Evolutionary conservation across 2,329 filamentous ascomycete species (phyloP).

Genomic region (Apiospora pterosperma): DNA sequence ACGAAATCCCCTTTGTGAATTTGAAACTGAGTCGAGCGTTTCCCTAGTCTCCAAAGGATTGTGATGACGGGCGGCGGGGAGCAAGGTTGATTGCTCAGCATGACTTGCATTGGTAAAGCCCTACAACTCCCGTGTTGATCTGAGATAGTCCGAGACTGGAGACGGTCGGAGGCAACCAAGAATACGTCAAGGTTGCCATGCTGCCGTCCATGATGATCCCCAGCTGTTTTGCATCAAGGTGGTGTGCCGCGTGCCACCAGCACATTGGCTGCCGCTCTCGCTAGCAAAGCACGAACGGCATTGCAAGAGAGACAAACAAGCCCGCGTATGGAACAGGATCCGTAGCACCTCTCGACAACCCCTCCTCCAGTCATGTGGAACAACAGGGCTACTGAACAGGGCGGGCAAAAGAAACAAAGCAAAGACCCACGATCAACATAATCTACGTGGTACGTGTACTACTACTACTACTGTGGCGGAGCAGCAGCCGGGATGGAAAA

Average conservation of each 20-base stretch:
- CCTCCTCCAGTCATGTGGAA: neutral
- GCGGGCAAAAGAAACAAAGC: neutral
- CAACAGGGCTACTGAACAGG: no score
- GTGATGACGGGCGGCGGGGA: neutral
- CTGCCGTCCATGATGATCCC: neutral
- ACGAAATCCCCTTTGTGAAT: neutral
- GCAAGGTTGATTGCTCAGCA: neutral
- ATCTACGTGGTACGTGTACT: no score
- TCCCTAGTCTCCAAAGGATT: neutral
- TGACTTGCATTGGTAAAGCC: neutral
- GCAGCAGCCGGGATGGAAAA: neutral
- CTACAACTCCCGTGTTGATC: neutral
- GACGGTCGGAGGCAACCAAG: neutral
- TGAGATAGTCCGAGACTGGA: neutral
- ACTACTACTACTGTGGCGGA: neutral
- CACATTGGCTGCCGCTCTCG: neutral
- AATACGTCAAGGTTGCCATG: neutral
- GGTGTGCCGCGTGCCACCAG: neutral
- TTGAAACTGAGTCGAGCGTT: neutral
- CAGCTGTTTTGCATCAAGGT: neutral
- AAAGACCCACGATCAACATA: neutral
- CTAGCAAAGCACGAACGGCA: neutral
- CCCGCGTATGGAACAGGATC: neutral
- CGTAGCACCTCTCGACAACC: neutral
- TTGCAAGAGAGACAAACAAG: neutral